phyloP scores from a whole-genome alignment of 1,284 basidiomycete genomes.

The Gomphus sp. region DNA sequence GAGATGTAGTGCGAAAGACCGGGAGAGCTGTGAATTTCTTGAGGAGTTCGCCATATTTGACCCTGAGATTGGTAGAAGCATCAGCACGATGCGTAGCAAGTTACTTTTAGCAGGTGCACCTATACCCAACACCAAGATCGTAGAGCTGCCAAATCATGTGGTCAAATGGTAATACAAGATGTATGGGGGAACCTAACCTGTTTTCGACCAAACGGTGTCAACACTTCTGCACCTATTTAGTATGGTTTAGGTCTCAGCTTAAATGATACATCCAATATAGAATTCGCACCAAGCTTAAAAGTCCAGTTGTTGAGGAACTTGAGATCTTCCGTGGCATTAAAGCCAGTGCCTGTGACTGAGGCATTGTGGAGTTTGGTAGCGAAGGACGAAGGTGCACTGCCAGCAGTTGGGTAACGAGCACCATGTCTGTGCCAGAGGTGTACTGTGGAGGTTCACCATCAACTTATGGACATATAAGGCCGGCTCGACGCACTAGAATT shows the following conservation, averaged over 20 bases:
- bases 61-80: slow-evolving; percentile 18
- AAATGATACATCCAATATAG: neutral
- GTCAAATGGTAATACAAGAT: neutral
- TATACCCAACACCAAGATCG: neutral
- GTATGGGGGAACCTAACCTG: slow-evolving; percentile 44
- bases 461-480: neutral
- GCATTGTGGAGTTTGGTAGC: slow-evolving; percentile 46
- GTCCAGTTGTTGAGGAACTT: slow-evolving; percentile 70
- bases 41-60: slow-evolving; percentile 76
- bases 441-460: neutral
- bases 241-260: neutral
- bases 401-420: slow-evolving; percentile 62
- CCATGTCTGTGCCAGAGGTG: slow-evolving; percentile 76
- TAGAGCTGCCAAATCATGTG: neutral
- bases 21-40: slow-evolving; percentile 44
- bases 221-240: slow-evolving; percentile 42
- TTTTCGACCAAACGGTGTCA: slow-evolving; percentile 77
- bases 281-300: slow-evolving; percentile 55
- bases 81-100: neutral
- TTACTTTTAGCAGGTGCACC: neutral
- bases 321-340: slow-evolving; percentile 41
- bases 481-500: slow-evolving; percentile 31
- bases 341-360: slow-evolving; percentile 30
- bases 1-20: slow-evolving; percentile 52
- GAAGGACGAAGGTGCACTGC: slow-evolving; percentile 50